Evolutionary conservation across 1,284 basidiomycete species (phyloP).

Genomic region (Cryptococcus sp.): DNA sequence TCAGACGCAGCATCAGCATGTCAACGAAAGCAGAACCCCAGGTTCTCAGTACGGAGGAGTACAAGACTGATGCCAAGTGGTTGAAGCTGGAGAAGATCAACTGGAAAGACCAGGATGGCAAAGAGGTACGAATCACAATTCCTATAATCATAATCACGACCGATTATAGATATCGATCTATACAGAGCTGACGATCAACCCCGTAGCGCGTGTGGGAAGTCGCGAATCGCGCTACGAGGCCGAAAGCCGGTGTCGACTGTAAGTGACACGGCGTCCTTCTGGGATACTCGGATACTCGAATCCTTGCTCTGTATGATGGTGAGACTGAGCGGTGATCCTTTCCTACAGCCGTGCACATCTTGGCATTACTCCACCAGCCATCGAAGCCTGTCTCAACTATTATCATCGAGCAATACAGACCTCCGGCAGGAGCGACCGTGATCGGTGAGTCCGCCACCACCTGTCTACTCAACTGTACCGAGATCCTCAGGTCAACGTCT

Average conservation of each 20-base stretch:
- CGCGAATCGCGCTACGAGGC: constrained; percentile 75
- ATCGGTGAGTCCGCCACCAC: constrained; percentile 61
- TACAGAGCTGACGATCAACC: constrained; percentile 17
- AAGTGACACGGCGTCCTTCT: constrained; percentile 12
- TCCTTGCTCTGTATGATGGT: neutral
- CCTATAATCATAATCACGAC: neutral
- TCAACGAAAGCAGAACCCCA: constrained; percentile 27
- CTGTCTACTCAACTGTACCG: constrained; percentile 1
- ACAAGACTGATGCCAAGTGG: constrained; percentile 48
- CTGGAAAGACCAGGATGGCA: constrained; percentile 72
- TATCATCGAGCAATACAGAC: constrained; percentile 84
- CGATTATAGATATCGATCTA: neutral
- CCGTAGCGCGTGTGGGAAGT: constrained; percentile 78
- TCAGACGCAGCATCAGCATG: neutral
- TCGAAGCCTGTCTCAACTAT: constrained; percentile 64
- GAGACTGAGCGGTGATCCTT: neutral
- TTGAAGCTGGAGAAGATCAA: constrained; percentile 58
- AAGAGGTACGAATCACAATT: constrained; percentile 58
- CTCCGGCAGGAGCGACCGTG: constrained; percentile 71
- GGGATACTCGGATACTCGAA: neutral
- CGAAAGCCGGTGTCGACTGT: constrained; percentile 78
- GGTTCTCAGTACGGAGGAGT: constrained; percentile 39
- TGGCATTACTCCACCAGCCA: constrained; percentile 75
- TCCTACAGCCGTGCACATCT: constrained; percentile 69
- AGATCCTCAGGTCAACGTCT: neutral